Conservation (phyloP, 441 rosid species). For the Croton setiger region DNA sequence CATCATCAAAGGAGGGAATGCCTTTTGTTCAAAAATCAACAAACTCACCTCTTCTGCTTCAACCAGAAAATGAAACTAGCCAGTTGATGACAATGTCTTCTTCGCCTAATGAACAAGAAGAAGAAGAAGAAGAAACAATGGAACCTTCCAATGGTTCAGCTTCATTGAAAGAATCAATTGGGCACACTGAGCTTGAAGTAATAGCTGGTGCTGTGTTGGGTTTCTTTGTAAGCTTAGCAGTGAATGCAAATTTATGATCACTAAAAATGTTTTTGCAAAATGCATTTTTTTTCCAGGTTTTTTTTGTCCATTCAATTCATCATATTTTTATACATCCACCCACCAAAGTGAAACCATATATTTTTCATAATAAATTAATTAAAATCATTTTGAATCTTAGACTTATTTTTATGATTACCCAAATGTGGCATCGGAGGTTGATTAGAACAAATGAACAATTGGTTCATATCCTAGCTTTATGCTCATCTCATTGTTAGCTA, state of each 20-base stretch:
- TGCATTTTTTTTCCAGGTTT: too few species aligned
- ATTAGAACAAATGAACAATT: too few species aligned
- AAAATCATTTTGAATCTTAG: too few species aligned
- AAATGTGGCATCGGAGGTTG: too few species aligned
- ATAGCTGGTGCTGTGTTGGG: slow-evolving; percentile 75
- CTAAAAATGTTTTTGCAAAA: too few species aligned
- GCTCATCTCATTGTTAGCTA: too few species aligned
- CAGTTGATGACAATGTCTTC: slow-evolving; percentile 14
- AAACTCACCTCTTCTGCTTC: slow-evolving; percentile 15
- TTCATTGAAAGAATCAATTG: slow-evolving; percentile 71
- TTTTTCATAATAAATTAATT: too few species aligned
- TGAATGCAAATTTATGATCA: slow-evolving; percentile 28
- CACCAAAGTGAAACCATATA: too few species aligned
- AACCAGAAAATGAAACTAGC: slow-evolving; percentile 10
- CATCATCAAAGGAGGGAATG: slow-evolving; percentile 24
- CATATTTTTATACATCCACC: too few species aligned
- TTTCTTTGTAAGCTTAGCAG: slow-evolving; percentile 50
- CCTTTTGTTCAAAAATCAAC: slow-evolving; percentile 17
- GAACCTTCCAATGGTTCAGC: slow-evolving; percentile 1
- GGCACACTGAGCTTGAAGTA: slow-evolving; percentile 89
- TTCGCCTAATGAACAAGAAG: slow-evolving; percentile 10
- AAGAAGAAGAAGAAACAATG: slow-evolving; percentile 25
- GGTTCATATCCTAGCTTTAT: too few species aligned
- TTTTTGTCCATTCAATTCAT: too few species aligned
- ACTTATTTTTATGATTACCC: too few species aligned